Base-by-base conservation (phyloP, 352 stramenopile genomes). In the Phytophthora hibernalis region DNA sequence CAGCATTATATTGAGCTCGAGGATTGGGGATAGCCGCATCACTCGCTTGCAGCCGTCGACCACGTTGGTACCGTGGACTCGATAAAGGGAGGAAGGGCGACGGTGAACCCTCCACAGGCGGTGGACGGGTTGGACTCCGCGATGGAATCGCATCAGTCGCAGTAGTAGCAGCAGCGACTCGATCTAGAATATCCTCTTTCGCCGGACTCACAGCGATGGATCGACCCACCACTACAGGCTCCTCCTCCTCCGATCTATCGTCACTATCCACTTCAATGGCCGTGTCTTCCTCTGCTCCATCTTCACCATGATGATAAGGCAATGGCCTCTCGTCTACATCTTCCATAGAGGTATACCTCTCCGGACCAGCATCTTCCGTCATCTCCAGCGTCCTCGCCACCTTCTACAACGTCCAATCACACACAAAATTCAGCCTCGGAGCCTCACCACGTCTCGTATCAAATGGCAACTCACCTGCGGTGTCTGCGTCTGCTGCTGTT, bases 151-250 rank as follows among this genome's bases (percentile, higher is more conserved):
- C 15, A 54, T 38, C 11, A 38, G 42, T 20, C 44, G 21, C 16
- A 61, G 16, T 12, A 15, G 12, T 16, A 20, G 38, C 16, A 57
- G 61, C 10, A 33, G 50, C 20, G 13, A 40, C 21, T 53, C 68
- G 68, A 68, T 72, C 68, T 8, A 75, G 45, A 26, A 75, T 75
- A 24, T 72, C 68, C 50, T 75, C 55, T 61, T 48, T 56, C 5
- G 59, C 59, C 7, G 63, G 68, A 63, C 57, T 76, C 15, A 73
- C 53, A 16, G 63, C 43, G n/a, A 70, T 59, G 7, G 52, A 45
- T 64, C 56, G 21, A 15, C 52, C 55, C 28, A 43, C 48, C 7
- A 49, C 31, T 5, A 38, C 21, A 3, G 15, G n/a, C 22, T 68
- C 31, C 18, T 66, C 56, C 16, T 54, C 53, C 1, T 21, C 37